Base-by-base conservation (phyloP, 176 grass and related monocot species). In the Alloteropsis semialata region DNA sequence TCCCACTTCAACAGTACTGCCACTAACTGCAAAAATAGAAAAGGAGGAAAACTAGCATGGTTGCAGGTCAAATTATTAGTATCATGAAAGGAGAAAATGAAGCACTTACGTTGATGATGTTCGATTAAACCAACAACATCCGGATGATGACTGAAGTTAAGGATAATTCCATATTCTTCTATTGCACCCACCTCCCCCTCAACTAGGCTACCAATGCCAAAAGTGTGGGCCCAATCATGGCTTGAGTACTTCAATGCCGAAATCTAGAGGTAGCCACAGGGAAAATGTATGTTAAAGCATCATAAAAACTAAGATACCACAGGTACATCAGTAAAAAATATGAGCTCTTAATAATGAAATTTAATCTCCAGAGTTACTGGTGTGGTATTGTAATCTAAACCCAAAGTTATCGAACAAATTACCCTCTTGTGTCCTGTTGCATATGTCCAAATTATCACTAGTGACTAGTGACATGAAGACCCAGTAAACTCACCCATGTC, bases 101-200 rank as follows among this genome's bases (percentile, higher is more conserved):
- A 74, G 42, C 68, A 85, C 82, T 93, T 84, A 95, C 96, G 76
- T 55, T 98, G 96, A 91, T 98, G 90, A 82, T 91, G 89, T 95
- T 94, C 79, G 74, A 98, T 72, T 87, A 98, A 89, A 58, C 96
- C 92, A 88, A 98, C 90, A 88, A 88, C 79, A 88, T 95, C 93
- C n/a, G 70, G 80, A 82, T 98, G 76, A 69, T 86, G 72, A 79
- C 87, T 93, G 87, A 98, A 98, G 84, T 90, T 91, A 89, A 98
- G 69, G 73, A 95, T 79, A 65, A 95, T 80, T 71, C 96, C 96
- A 39, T 91, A 91, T 80, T 98, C 96, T 90, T 92, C 92, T 78
- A 89, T 77, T 66, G 84, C 88, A 73, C 92, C 92, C 28, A 98
- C 89, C 68, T 93, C 93, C 43, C 88, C 92, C 62, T 93, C 77